These are phyloP conservation scores for Solanum raphanifolium DNA, from an alignment of 257 asterid genomes.

Conservation along the genomic window DNA sequence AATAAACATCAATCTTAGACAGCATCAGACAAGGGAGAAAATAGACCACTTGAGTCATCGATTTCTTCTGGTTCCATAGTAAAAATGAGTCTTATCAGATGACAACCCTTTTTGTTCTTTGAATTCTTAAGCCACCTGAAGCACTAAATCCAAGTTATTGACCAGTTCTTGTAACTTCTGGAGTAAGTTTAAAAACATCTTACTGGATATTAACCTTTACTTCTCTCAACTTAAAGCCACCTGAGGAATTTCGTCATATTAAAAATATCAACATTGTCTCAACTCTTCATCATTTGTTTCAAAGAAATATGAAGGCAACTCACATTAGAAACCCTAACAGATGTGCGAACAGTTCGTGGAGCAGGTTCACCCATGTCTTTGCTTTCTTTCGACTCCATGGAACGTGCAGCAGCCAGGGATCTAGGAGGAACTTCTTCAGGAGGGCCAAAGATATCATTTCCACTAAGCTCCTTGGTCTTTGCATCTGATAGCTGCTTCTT, in stretches of 20 bases:
- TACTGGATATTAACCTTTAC: neutral
- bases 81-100: neutral
- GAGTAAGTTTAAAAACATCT: neutral
- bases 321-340: conserved; percentile 88
- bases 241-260: neutral
- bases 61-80: neutral
- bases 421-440: conserved; percentile 65
- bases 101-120: neutral
- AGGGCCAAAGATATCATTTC: conserved; percentile 85
- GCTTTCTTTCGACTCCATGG: conserved; percentile 46
- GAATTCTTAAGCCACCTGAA: neutral
- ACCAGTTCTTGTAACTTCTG: neutral
- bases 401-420: conserved; percentile 45
- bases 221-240: neutral
- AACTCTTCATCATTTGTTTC: neutral
- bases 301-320: conserved; percentile 16
- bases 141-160: neutral
- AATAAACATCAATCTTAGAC: neutral
- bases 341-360: conserved; percentile 65
- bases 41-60: neutral
- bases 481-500: conserved; percentile 68
- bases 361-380: conserved; percentile 67
- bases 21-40: neutral
- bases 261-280: neutral
- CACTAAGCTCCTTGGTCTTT: conserved; percentile 76